These are phyloP conservation scores for Galeopsis tetrahit DNA, from an alignment of 257 asterid species.

Conservation along the genomic window DNA sequence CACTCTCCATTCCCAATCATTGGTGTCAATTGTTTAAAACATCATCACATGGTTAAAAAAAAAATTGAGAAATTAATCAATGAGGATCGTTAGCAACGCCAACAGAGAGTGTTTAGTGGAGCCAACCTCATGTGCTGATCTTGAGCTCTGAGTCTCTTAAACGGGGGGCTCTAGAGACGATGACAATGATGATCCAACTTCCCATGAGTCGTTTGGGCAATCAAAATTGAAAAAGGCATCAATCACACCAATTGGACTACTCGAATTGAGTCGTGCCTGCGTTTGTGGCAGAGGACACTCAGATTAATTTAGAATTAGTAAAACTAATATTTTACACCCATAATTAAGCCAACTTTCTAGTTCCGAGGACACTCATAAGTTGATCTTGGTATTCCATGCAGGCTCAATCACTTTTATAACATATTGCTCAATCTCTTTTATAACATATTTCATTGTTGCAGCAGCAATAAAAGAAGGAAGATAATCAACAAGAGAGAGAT, in stretches of 20 bases:
- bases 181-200: conserved; percentile 33
- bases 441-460: too few relatives aligned
- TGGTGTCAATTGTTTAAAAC: conserved; percentile 36
- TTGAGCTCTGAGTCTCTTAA: conserved; percentile 44
- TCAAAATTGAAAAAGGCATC: conserved; percentile 55
- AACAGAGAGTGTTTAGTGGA: conserved; percentile 41
- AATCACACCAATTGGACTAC: conserved; percentile 57
- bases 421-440: too few relatives aligned
- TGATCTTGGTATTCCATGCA: too few relatives aligned
- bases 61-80: conserved; percentile 16
- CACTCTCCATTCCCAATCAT: conserved; percentile 41
- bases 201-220: conserved; percentile 57
- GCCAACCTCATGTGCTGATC: conserved; percentile 39
- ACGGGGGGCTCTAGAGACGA: conserved; percentile 42
- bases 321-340: too few relatives aligned
- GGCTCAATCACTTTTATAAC: too few relatives aligned
- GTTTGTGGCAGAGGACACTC: conserved; percentile 38
- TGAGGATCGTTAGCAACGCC: conserved; percentile 24
- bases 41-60: conserved; percentile 39
- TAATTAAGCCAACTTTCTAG: too few relatives aligned
- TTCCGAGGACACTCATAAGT: too few relatives aligned
- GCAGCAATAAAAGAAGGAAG: too few relatives aligned
- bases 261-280: conserved; percentile 36
- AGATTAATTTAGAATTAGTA: too few relatives aligned
- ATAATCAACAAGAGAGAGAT: too few relatives aligned